Conservation (phyloP, 2,329 filamentous ascomycete species). For the Xylaria polymorpha region DNA sequence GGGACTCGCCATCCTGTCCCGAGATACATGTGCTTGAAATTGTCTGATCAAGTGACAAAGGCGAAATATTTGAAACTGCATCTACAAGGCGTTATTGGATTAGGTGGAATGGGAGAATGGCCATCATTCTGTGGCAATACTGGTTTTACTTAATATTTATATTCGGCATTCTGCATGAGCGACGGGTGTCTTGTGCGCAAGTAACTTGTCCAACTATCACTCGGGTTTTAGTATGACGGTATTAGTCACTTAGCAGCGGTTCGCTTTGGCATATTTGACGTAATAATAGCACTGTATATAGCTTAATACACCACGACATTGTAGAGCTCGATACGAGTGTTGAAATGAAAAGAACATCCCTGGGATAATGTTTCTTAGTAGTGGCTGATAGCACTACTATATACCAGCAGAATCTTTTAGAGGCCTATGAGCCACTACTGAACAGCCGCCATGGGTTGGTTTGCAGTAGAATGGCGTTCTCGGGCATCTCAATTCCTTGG, state of each 20-base stretch:
- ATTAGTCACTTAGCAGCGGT: constrained; percentile 24
- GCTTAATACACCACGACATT: constrained; percentile 21
- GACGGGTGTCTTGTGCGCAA: constrained; percentile 29
- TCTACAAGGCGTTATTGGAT: constrained; percentile 45
- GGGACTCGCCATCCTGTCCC: constrained; percentile 15
- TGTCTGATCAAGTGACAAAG: constrained; percentile 13
- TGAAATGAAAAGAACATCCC: not conserved
- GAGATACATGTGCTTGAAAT: constrained; percentile 20
- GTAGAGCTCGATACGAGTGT: not conserved
- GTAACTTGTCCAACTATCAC: constrained; percentile 6
- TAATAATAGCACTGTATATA: constrained; percentile 39
- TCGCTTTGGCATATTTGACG: constrained; percentile 5
- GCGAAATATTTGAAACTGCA: constrained; percentile 35
- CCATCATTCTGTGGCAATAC: constrained; percentile 33
- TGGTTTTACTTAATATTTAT: constrained; percentile 33
- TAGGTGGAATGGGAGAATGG: constrained; percentile 32
- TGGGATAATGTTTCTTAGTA: not conserved
- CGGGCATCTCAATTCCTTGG: not conserved
- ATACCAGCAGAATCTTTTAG: not conserved
- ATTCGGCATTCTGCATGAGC: constrained; percentile 36
- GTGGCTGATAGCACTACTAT: not conserved
- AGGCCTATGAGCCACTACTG: not conserved
- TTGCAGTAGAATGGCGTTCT: not conserved
- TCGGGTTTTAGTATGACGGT: constrained; percentile 12
- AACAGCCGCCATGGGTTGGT: not conserved